These are phyloP conservation scores for Pistacia atlantica DNA, from an alignment of 345 rosid genomes.

Conservation along the genomic window DNA sequence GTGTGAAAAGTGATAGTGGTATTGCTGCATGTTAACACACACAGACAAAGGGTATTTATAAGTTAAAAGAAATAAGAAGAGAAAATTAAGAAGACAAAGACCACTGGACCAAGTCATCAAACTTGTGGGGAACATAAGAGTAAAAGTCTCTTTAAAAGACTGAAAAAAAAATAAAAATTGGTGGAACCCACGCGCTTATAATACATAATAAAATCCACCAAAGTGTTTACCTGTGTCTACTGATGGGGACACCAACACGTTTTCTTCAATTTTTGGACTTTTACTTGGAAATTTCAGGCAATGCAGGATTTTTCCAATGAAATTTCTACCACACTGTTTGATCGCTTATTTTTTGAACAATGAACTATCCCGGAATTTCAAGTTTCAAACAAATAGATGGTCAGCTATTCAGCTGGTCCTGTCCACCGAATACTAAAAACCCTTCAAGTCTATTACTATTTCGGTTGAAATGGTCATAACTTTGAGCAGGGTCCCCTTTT, in stretches of 20 bases:
- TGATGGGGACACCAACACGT: conserved; percentile 13
- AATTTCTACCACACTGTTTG: conserved; percentile 12
- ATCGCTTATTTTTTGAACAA: neutral
- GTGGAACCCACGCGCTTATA: conserved; percentile 57
- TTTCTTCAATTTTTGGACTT: conserved; percentile 25
- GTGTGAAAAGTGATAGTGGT: neutral
- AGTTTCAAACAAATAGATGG: neutral
- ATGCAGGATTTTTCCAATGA: conserved; percentile 1
- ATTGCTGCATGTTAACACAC: neutral
- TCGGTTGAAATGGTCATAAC: conserved; percentile 29
- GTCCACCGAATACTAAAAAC: no score
- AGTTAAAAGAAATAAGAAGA: neutral
- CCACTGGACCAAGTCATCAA: conserved; percentile 20
- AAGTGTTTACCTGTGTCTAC: neutral
- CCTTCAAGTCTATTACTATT: no score
- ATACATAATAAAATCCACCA: conserved; percentile 21
- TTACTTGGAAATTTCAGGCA: conserved; percentile 43
- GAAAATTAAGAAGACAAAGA: neutral
- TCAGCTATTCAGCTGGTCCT: neutral
- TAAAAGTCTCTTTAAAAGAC: neutral
- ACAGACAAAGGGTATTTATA: conserved; percentile 22
- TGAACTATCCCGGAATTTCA: neutral
- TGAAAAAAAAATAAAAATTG: neutral
- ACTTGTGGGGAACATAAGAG: neutral
- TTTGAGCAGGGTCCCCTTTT: no score